Evolutionary conservation across 306 rosid species (phyloP), one percentile per base, ranked within the genome.

Genomic region (Geum urbanum): DNA sequence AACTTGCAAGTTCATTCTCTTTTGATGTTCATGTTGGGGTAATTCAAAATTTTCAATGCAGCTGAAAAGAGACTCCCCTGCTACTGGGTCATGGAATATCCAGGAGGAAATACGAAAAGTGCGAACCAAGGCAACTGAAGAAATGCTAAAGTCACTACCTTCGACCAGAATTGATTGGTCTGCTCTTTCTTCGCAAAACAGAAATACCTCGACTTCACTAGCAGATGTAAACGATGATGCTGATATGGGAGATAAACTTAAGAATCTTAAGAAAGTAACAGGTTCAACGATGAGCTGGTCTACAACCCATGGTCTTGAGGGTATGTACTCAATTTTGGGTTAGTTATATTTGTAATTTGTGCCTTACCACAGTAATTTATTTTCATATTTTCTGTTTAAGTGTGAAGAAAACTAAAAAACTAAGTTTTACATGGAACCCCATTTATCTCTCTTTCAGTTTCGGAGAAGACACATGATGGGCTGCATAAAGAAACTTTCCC

Each of bases 61-160:
- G 97, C 79, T 77, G 65, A 89, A 86, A 83, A 82, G 85, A 82
- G 92, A 83, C 62, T 72, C 87, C 69, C 74, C 86, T 7, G 81
- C 87, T 72, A 78, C 84, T 64, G 97, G 95, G 49, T 83, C 96
- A 48, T 95, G 99, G 99, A 95, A 95, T 76, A 95, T 95, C 78
- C 89, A 89, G 77, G 99, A 95, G 76, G 99, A 95, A 86, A 72
- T 95, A 77, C 88, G 94, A 74, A 91, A 86, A 73, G 96, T 95
- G 59, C 86, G 99, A 57, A 83, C 87, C 10, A 95, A 86, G 84
- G 99, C 99, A 79, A 84, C 99, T 11, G 96, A 95, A 79, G 95
- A 95, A 78, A 82, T 95, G 96, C 86, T 95, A 20, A 84, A 86
- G 79, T 79, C 84, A 63, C 78, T 78, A 71, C 91, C 97, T 60